A percentile compares a stretch with the other conserved stretches of the same genome.
phyloP scores from a whole-genome alignment of 2,329 filamentous ascomycete species.

The Neocucurbitaria cava region DNA sequence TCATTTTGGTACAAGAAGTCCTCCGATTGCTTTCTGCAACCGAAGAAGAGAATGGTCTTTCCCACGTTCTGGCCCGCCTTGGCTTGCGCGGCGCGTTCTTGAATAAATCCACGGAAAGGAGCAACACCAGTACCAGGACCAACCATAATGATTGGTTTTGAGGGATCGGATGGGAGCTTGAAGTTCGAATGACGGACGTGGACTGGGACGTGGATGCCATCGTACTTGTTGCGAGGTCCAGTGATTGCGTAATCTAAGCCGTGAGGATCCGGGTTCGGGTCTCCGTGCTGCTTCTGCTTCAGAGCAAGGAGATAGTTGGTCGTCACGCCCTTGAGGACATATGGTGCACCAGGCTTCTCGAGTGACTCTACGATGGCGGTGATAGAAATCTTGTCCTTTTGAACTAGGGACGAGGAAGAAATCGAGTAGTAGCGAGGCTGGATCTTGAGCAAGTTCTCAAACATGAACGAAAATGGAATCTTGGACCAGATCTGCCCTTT shows the following conservation, averaged over 20 bases:
- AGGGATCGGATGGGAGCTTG: constrained; percentile 94
- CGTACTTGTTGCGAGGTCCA: constrained; percentile 95
- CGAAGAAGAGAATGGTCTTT: constrained; percentile 90
- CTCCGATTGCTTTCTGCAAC: constrained; percentile 84
- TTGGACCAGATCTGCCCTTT: constrained; percentile 79
- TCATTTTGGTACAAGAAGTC: constrained; percentile 93
- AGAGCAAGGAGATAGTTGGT: constrained; percentile 96
- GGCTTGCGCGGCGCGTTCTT: constrained; percentile 87
- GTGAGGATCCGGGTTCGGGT: constrained; percentile 80
- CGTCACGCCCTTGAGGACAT: constrained; percentile 89
- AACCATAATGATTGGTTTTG: constrained; percentile 94
- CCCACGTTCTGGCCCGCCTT: constrained; percentile 83
- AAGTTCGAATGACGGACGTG: constrained; percentile 99
- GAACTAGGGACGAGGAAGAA: constrained; percentile 92
- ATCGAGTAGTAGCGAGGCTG: constrained; percentile 99
- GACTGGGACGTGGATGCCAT: constrained; percentile 91
- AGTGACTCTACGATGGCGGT: constrained; percentile 93
- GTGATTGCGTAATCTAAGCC: constrained; percentile 85
- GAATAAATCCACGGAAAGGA: constrained; percentile 93
- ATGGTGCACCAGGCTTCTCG: constrained; percentile 75
- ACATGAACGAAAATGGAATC: constrained; percentile 91
- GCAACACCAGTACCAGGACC: constrained; percentile 96
- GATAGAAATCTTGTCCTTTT: constrained; percentile 93
- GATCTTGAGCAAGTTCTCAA: constrained; percentile 92
- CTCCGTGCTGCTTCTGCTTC: constrained; percentile 95